Base-by-base conservation (phyloP, 768 basidiomycete species). In the Lyophyllum decastes region DNA sequence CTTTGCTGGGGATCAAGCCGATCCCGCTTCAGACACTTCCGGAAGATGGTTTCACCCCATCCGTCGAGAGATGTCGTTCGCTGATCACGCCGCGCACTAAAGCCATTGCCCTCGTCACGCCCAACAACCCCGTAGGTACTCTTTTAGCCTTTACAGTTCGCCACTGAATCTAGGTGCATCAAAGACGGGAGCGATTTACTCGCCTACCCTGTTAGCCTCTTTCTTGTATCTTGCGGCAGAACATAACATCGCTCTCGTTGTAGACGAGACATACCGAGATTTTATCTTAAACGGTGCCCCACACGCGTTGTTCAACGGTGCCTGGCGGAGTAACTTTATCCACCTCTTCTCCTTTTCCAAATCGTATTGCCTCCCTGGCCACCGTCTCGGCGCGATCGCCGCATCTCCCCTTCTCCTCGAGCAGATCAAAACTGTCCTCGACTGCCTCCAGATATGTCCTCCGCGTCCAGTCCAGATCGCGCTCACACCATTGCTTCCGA, bases 261-360 rank as follows among this genome's bases (percentile, higher is more conserved):
- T 95, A n/a, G 93, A 95, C 70, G 92, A 94, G 72, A 94, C 93
- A 1, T 95, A 95, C 70, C 82, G 92, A 12, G 92, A 94, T 68
- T 93, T 94, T 65, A 69, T 81, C n/a, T 60, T 73, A n/a, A 65
- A 72, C 5, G 65, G 71, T 4, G 63, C 63, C 19, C 85, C 89
- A 0, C 89, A 90, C 65, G 58, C 62, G 33, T 74, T 89, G 19
- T 90, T 90, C 67, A 70, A 72, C 1, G 41, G 62, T 52, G 21
- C 73, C 24, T 94, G 91, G 91, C 76, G 88, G 21, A 68, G 69
- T 0, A 83, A 78, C 52, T 62, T 92, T 52, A 78, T 92, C 57
- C 85, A 87, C 62, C 76, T 93, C 25, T 91, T 87, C 68, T 92
- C 89, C 22, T 92, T 92, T 71, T 90, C 88, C 45, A 95, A 93